Evolutionary conservation across 2,329 filamentous ascomycete species (phyloP), one percentile per base, ranked within the genome.

Genomic region (Curvularia lunata): DNA sequence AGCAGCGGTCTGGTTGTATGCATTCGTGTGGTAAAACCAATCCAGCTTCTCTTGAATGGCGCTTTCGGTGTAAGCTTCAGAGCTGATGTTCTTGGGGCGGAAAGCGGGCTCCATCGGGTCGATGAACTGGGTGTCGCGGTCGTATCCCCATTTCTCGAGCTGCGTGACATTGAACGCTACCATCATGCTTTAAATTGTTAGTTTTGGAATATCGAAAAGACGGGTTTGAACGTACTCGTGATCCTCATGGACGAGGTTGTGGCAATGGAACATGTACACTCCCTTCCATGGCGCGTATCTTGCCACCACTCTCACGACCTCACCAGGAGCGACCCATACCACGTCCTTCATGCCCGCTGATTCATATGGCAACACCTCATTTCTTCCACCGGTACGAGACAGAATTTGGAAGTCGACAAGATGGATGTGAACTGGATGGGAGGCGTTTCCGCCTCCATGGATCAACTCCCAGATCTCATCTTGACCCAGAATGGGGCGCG

Each of bases 351-450:
- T 78, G 0, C 82, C 84, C 0, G 78, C 80, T 1, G 76, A 73
- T 71, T 87, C 85, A 62, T 87, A 87, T 0, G 82, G 78, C 59
- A 78, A 64, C 4, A 86, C 79, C 12, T 65, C 67, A 18, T 64
- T 61, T 4, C 77, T 72, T 9, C 79, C 79, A 4, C 82, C 81
- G 0, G 68, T 79, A 18, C 85, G 81, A 7, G 75, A 77, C 21
- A 86, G 64, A 34, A 87, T 76, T 54, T 82, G 80, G 71, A 87
- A 84, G 64, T 86, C 84, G 47, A 88, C 81, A 1, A 87, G 77
- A 65, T 87, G 85, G 47, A 87, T 81, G 69, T 87, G 85, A 30
- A 79, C 73, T 1, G 84, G 84, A 63, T 86, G 84, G 2, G 80
- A 79, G 70, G 82, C 83, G 25, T 79, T 81, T 16, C 81, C 83